Evolutionary conservation across 495 filamentous ascomycete species (phyloP).

Genomic region (Xylaria grammica): DNA sequence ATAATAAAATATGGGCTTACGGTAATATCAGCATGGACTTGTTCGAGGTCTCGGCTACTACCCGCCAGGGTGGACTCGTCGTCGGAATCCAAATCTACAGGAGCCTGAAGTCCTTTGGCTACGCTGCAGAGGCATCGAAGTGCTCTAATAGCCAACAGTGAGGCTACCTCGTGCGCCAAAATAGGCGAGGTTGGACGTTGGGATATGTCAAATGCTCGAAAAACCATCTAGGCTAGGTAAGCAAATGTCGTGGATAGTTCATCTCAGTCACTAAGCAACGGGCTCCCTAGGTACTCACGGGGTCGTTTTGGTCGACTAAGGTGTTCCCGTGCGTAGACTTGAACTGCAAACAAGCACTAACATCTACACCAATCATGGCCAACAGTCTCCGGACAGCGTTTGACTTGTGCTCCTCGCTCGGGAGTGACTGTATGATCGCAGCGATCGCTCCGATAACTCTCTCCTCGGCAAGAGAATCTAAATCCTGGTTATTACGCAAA

Average conservation of each 20-base stretch:
- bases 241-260: background rate
- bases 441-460: slow-evolving; percentile 82
- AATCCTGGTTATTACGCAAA: slow-evolving; percentile 61
- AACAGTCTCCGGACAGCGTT: slow-evolving; percentile 68
- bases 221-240: slow-evolving; percentile 34
- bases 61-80: slow-evolving; percentile 14
- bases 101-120: slow-evolving; percentile 76
- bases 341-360: slow-evolving; percentile 49
- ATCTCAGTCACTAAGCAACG: background rate
- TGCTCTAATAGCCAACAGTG: slow-evolving; percentile 64
- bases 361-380: slow-evolving; percentile 65
- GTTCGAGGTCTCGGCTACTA: slow-evolving; percentile 32
- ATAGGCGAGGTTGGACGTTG: slow-evolving; percentile 38
- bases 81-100: slow-evolving; percentile 67
- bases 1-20: slow-evolving; percentile 35
- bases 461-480: slow-evolving; percentile 77
- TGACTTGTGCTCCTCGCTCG: slow-evolving; percentile 65
- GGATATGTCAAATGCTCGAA: slow-evolving; percentile 44
- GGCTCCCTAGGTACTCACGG: slow-evolving; percentile 36
- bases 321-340: slow-evolving; percentile 31
- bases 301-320: slow-evolving; percentile 42
- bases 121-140: slow-evolving; percentile 77
- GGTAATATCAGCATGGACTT: slow-evolving; percentile 33
- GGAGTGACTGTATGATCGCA: slow-evolving; percentile 79
- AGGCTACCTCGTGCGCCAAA: slow-evolving; percentile 45